These are phyloP conservation scores for Xylariaceae sp. DNA, from an alignment of 2,329 filamentous ascomycete genomes.

Conservation along the genomic window DNA sequence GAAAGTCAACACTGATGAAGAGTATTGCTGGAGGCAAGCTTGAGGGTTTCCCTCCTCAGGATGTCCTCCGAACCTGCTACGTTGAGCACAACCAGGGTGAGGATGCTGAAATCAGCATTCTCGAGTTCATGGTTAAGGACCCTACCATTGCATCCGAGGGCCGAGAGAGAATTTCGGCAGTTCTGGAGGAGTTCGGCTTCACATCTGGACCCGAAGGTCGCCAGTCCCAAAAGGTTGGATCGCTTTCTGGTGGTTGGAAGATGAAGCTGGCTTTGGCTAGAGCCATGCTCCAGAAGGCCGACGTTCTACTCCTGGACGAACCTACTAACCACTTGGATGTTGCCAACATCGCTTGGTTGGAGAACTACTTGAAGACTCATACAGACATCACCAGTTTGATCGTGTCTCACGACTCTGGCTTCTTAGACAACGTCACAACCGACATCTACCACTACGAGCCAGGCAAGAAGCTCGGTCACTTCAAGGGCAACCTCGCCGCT, in stretches of 20 bases:
- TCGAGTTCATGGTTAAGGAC: slow-evolving; percentile 88
- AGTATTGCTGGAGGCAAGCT: slow-evolving; percentile 93
- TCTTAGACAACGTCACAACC: slow-evolving; percentile 94
- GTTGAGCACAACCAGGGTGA: slow-evolving; percentile 99
- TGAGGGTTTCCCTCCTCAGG: slow-evolving; percentile 90
- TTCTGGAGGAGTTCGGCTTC: slow-evolving; percentile 90
- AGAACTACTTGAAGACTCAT: slow-evolving; percentile 92
- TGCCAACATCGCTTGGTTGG: slow-evolving; percentile 90
- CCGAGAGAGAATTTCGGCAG: slow-evolving; percentile 71
- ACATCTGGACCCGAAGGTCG: slow-evolving; percentile 82
- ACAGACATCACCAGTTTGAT: slow-evolving; percentile 96
- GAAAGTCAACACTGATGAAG: slow-evolving; percentile 98
- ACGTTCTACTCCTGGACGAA: slow-evolving; percentile 94
- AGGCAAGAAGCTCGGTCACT: slow-evolving; percentile 85
- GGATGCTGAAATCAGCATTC: slow-evolving; percentile 91
- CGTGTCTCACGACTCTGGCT: slow-evolving; percentile 96
- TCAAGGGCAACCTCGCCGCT: slow-evolving; percentile 73
- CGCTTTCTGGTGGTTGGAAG: slow-evolving; percentile 97
- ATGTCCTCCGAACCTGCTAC: slow-evolving; percentile 91
- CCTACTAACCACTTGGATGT: slow-evolving; percentile 98
- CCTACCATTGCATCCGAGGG: slow-evolving; percentile 77
- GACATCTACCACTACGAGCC: slow-evolving; percentile 98
- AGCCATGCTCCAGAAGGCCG: slow-evolving; percentile 95
- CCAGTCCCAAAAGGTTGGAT: slow-evolving; percentile 86
- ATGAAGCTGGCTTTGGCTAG: slow-evolving; percentile 97